Conservation (phyloP, 163 green algal genomes). For the Chloromonas sp. region DNA sequence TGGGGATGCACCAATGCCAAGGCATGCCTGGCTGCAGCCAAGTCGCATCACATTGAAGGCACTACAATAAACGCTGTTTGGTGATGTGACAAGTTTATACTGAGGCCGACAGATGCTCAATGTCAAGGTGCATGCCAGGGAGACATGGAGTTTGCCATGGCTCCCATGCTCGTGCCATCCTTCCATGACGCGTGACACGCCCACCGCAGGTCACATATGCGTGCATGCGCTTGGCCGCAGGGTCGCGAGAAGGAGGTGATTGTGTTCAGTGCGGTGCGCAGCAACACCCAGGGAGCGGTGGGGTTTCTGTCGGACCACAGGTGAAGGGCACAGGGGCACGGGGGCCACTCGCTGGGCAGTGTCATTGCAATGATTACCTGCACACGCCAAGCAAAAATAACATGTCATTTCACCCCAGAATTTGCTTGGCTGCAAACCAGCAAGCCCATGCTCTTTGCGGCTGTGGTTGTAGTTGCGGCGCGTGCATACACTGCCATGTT, state of each 20-base stretch:
- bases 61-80: too few species aligned
- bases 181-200: too few species aligned
- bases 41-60: too few species aligned
- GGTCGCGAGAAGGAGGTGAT: slow-evolving; percentile 89
- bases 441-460: neutral
- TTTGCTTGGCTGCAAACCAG: neutral
- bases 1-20: neutral
- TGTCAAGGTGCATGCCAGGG: too few species aligned
- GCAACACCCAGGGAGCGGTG: slow-evolving; percentile 54
- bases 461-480: neutral
- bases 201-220: too few species aligned
- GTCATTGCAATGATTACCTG: neutral
- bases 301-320: slow-evolving; percentile 76
- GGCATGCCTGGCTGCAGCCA: too few species aligned
- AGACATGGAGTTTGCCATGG: too few species aligned
- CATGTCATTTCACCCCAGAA: neutral
- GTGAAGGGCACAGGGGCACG: neutral
- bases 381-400: neutral
- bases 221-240: slow-evolving; percentile 40
- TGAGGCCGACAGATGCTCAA: too few species aligned
- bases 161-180: neutral
- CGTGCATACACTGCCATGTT: neutral
- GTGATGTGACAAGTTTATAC: too few species aligned
- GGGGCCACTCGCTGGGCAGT: neutral
- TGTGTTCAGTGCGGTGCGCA: slow-evolving; percentile 73